Percentiles rank a stretch among this genome's conserved stretches.
These are phyloP conservation scores for Geranium incanum DNA, from an alignment of 441 rosid genomes.

Conservation along the genomic window DNA sequence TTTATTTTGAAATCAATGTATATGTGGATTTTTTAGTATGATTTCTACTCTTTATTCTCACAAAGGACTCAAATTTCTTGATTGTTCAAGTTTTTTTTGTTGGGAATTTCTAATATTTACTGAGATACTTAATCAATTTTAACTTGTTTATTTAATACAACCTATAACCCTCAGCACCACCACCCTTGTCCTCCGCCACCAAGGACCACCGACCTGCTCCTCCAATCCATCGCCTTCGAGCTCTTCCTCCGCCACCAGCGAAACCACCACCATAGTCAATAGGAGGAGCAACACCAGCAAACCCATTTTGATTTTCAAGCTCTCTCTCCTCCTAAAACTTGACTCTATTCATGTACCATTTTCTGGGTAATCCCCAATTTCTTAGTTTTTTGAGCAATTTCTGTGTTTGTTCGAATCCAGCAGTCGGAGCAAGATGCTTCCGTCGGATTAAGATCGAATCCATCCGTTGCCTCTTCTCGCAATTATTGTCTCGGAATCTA, in stretches of 20 bases:
- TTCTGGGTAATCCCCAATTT: conserved; percentile 6
- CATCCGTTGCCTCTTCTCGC: too few species aligned
- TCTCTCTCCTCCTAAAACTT: conserved; percentile 54
- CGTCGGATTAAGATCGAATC: too few species aligned
- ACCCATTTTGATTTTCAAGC: conserved; percentile 33
- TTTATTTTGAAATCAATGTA: too few species aligned
- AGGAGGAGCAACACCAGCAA: conserved; percentile 14
- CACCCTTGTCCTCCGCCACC: conserved; percentile 15
- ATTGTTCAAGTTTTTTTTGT: too few species aligned
- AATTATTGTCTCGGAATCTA: too few species aligned
- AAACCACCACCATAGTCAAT: not conserved
- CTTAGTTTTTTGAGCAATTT: not conserved
- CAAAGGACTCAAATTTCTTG: too few species aligned
- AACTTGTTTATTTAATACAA: too few species aligned
- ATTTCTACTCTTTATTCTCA: too few species aligned
- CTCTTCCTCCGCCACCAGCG: conserved; percentile 32
- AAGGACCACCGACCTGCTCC: conserved; percentile 35
- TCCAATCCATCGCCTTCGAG: conserved; percentile 25
- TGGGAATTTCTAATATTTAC: too few species aligned
- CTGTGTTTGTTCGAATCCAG: not conserved
- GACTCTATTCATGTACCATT: conserved; percentile 64
- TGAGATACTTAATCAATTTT: too few species aligned
- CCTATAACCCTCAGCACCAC: conserved; percentile 20
- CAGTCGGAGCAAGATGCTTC: too few species aligned
- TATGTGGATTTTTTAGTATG: too few species aligned